A percentile compares a stretch with the other conserved stretches of the same genome.
Conservation (phyloP, 768 basidiomycete genomes). For the Collybiopsis luxurians region DNA sequence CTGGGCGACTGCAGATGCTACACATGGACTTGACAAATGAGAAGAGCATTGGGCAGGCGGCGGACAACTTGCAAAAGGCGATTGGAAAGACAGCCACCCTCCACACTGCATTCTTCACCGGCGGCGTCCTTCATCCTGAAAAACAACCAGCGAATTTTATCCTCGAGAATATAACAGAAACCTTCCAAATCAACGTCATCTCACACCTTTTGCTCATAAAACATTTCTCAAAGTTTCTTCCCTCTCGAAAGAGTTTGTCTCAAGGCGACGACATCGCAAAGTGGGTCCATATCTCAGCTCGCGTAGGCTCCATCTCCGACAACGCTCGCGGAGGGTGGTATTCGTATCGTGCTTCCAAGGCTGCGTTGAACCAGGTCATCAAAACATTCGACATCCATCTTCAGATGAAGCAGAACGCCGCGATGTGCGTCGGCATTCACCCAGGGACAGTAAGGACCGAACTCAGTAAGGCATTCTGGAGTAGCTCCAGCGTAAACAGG, state of each 20-base stretch:
- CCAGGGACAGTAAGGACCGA: conserved; percentile 63
- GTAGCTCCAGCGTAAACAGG: conserved; percentile 30
- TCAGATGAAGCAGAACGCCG: conserved; percentile 40
- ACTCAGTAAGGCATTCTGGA: conserved; percentile 54
- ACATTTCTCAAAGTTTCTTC: conserved; percentile 60
- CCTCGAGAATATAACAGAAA: conserved; percentile 33
- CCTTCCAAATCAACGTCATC: conserved; percentile 58
- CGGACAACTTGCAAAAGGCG: conserved; percentile 33
- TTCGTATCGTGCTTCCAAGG: conserved; percentile 60
- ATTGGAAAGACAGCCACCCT: conserved; percentile 36
- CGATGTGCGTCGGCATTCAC: conserved; percentile 55
- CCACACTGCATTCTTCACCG: conserved; percentile 54
- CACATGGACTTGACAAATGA: conserved; percentile 52
- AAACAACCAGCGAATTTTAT: conserved; percentile 49
- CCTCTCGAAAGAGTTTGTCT: conserved; percentile 16
- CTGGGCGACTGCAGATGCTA: conserved; percentile 42
- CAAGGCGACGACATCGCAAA: conserved; percentile 35
- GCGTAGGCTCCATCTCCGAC: conserved; percentile 57
- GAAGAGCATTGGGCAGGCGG: conserved; percentile 46
- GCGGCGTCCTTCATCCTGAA: conserved; percentile 55
- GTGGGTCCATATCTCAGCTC: conserved; percentile 61
- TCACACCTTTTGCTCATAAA: conserved; percentile 61
- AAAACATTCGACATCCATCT: conserved; percentile 59
- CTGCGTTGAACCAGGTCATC: conserved; percentile 61
- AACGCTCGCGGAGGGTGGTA: conserved; percentile 61